A percentile compares a stretch with the other conserved stretches of the same genome.
phyloP scores from a whole-genome alignment of 768 basidiomycete genomes.

The Polyporus arcularius region DNA sequence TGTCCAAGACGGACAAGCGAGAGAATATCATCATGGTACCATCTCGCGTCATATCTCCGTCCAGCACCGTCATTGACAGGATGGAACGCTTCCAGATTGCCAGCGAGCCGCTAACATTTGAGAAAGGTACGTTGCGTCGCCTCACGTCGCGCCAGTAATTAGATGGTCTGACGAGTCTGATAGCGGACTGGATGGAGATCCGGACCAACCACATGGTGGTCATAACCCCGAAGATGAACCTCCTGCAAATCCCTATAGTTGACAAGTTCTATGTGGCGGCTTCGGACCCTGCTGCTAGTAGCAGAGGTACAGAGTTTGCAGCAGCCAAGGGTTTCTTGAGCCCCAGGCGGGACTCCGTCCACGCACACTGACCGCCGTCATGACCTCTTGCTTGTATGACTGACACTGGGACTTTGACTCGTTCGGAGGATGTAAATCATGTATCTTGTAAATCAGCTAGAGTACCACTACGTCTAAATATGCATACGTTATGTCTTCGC shows the following conservation, averaged over 20 bases:
- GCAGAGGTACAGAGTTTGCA: constrained; percentile 80
- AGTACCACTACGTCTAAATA: neutral
- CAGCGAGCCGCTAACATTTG: constrained; percentile 95
- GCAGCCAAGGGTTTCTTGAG: constrained; percentile 84
- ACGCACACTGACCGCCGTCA: neutral
- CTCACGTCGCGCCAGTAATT: neutral
- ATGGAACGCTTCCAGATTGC: constrained; percentile 54
- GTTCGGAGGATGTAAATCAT: constrained; percentile 3
- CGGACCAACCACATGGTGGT: constrained; percentile 95
- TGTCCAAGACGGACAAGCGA: constrained; percentile 93
- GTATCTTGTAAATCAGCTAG: neutral
- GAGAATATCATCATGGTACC: constrained; percentile 92
- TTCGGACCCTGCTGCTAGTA: constrained; percentile 70
- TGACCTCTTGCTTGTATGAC: neutral
- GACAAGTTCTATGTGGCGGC: constrained; percentile 93
- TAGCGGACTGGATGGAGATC: constrained; percentile 99
- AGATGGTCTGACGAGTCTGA: neutral
- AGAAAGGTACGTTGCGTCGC: constrained; percentile 61
- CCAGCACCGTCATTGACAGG: neutral
- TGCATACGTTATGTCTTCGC: too few relatives aligned
- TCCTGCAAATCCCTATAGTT: constrained; percentile 91
- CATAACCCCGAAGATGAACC: constrained; percentile 94
- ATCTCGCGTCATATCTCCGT: constrained; percentile 16
- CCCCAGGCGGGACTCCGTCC: constrained; percentile 44
- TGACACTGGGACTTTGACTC: neutral